Conservation (phyloP, 139 green algal species). For the Chlorella vulgaris region DNA sequence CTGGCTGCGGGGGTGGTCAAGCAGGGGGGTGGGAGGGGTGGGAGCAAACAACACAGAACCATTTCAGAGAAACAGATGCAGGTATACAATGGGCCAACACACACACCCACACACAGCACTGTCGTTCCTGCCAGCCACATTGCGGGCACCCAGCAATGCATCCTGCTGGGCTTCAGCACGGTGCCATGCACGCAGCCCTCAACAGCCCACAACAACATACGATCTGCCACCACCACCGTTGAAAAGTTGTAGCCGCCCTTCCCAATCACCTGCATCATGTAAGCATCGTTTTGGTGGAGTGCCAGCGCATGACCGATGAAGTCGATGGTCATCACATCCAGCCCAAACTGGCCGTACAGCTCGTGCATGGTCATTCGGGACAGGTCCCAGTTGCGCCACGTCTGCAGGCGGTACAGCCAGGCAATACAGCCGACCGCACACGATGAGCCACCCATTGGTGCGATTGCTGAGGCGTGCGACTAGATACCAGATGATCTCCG, state of each 20-base stretch:
- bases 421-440: neutral
- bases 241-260: neutral
- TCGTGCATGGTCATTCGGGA: constrained; percentile 80
- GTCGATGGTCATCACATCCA: constrained; percentile 87
- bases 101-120: neutral
- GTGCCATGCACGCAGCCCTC: neutral
- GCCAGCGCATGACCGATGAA: constrained; percentile 98
- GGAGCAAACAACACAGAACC: no score
- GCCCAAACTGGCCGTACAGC: constrained; percentile 70
- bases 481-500: no score
- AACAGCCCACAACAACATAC: no score
- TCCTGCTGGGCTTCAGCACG: neutral
- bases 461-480: no score
- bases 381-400: constrained; percentile 89
- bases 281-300: constrained; percentile 73
- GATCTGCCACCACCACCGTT: neutral
- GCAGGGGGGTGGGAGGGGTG: neutral
- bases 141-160: no score
- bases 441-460: neutral
- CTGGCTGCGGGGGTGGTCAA: constrained; percentile 73
- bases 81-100: no score
- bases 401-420: constrained; percentile 35
- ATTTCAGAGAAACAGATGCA: neutral
- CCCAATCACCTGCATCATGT: constrained; percentile 46
- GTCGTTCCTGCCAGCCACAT: no score